Base-by-base conservation (phyloP, 495 filamentous ascomycete genomes). In the Hypomontagnella monticulosa region DNA sequence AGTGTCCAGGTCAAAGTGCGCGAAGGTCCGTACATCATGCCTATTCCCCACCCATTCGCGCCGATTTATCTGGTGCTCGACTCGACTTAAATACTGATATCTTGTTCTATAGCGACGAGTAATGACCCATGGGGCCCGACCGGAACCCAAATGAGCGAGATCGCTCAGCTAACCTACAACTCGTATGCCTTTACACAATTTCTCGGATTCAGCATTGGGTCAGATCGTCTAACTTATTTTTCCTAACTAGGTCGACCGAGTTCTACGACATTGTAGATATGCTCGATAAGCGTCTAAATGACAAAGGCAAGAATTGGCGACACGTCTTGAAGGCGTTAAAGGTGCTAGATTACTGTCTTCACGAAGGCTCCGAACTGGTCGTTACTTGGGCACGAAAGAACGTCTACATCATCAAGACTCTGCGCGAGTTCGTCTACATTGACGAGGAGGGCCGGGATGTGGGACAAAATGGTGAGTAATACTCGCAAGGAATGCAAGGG, bases 181-280 rank as follows among this genome's bases (percentile, higher is more conserved):
- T 93, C 90, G 94, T 97, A 87, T 74, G 90, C 76, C 41, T 46
- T 41, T 27, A 14, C 19, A 10, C 36, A 18, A 53, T 59, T 27
- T 14, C 61, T 51, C 48, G 10, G 23, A 36, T 4, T 15, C 10
- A 10, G 16, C n/a, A 20, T 18, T 23, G 27, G 18, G 14, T 3
- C 38, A 7, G 41, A 4, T 37, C 50, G 30, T 43, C 62, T 63
- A 61, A 62, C 60, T 60, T 2, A 27, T 52, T 23, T 18, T 15
- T 19, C n/a, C n/a, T n/a, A n/a, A n/a, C n/a, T 72, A 97, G 93
- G 72, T 91, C 91, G n/a, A 93, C 88, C 73, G 95, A 97, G 76
- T 99, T 98, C 79, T 96, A 96, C 81, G 93, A 99, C 73, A 97
- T 99, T 69, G 97, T 99, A 89, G 96, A 98, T 77, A 99, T 99